Evolutionary conservation across 768 basidiomycete genomes (phyloP), one percentile per base, ranked within the genome.

Genomic region (Lenzites betulinus): DNA sequence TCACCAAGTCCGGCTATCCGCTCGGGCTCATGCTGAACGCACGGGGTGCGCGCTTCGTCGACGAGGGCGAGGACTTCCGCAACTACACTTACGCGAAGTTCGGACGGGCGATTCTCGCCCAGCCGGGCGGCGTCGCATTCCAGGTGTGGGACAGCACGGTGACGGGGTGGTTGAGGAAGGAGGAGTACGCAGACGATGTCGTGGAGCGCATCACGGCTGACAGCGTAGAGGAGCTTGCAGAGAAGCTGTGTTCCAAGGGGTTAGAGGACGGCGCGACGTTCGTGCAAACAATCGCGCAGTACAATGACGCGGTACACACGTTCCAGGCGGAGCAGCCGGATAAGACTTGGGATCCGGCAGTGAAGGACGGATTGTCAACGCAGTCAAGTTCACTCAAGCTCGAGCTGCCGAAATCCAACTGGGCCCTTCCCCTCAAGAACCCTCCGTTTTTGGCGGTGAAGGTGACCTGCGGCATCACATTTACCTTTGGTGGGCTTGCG

Each of bases 1-100:
- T 78, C 70, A 89, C 88, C 7, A 89, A 89, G 71, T 88, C 87
- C 11, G 86, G 88, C 1, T 89, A 89, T 66, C 87, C 88, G 2
- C 74, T 88, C 11, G 87, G 88, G 1, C 77, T 90, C 60, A 89
- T 88, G 87, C 71, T 88, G 25, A 90, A 88, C 66, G 67, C 76
- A 0, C 61, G 71, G 1, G 88, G 88, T 4, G 63, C 71, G 52
- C 78, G 88, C 16, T 90, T 89, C 64, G 87, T 88, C 38, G 86
- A 90, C 62, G 88, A 89, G 70, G 88, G 87, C 38, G 81, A 81
- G 49, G 87, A 90, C 72, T 88, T 83, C 68, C 79, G 88, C 47
- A 89, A 87, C 69, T 89, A 84, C 65, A 89, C 87, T 1, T 89
- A 90, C 65, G 87, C 88, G 20, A 84, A 82, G 69, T 88, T 85